Evolutionary conservation across 2,329 filamentous ascomycete genomes (phyloP).

Genomic region (Colletotrichum spaethianum): DNA sequence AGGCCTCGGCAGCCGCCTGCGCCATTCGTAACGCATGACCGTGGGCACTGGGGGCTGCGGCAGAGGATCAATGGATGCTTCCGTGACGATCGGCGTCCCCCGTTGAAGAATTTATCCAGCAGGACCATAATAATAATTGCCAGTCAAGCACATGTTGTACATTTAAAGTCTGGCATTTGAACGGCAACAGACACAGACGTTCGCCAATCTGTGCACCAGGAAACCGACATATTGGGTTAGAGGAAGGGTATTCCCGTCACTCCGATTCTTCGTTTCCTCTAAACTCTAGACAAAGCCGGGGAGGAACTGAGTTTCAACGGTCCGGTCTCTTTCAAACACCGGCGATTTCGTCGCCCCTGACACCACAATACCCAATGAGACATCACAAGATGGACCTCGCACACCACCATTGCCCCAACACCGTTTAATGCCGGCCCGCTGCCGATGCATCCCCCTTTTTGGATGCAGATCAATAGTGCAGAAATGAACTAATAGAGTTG

Average conservation of each 20-base stretch:
- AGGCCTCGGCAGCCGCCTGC: constrained; percentile 5
- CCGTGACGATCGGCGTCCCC: background rate
- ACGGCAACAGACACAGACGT: background rate
- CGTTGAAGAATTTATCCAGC: background rate
- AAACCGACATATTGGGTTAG: background rate
- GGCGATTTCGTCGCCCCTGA: constrained; percentile 9
- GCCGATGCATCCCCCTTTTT: background rate
- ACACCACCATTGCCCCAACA: background rate
- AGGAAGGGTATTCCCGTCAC: constrained; percentile 27
- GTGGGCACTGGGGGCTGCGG: background rate
- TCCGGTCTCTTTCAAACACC: constrained; percentile 24
- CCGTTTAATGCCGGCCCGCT: constrained; percentile 6
- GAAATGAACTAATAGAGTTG: background rate
- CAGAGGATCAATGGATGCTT: constrained; percentile 3
- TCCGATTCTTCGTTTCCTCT: constrained; percentile 15
- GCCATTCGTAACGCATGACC: background rate
- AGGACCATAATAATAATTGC: background rate
- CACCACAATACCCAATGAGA: constrained; percentile 7
- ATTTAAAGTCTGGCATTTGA: background rate
- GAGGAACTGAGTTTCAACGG: constrained; percentile 18
- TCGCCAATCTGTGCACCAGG: background rate
- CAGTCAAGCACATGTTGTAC: background rate
- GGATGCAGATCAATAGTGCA: background rate
- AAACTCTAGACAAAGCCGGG: background rate
- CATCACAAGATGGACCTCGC: constrained; percentile 22